Percentiles rank a stretch among this genome's conserved stretches.
These are phyloP conservation scores for Leccinum boreale DNA, from an alignment of 768 basidiomycete species.

Conservation along the genomic window DNA sequence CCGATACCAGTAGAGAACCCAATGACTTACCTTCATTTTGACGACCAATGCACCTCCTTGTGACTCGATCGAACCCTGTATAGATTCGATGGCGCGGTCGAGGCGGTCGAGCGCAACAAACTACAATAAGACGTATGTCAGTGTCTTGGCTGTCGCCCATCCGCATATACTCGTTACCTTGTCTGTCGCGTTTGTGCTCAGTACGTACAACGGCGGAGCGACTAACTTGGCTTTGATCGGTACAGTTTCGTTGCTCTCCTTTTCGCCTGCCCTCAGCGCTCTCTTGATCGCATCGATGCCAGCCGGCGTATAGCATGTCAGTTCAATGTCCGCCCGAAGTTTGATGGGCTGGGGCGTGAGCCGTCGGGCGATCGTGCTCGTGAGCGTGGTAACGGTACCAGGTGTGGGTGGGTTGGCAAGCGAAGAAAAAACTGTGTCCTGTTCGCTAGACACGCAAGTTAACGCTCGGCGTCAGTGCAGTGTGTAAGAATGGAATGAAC, in stretches of 20 bases:
- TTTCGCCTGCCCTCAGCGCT: conserved; percentile 86
- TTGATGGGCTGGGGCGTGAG: conserved; percentile 99
- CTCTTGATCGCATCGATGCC: conserved; percentile 97
- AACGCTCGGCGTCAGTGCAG: neutral
- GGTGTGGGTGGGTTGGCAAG: conserved; percentile 56
- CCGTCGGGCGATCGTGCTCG: conserved; percentile 85
- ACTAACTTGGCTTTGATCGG: conserved; percentile 98
- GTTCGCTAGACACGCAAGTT: conserved; percentile 43
- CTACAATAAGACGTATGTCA: conserved; percentile 29
- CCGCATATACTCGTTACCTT: conserved; percentile 50
- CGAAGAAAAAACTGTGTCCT: conserved; percentile 77
- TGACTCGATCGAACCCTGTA: conserved; percentile 79
- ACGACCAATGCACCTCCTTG: conserved; percentile 85
- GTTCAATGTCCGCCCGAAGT: conserved; percentile 94
- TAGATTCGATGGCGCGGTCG: conserved; percentile 90
- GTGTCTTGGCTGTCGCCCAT: neutral
- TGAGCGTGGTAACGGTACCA: conserved; percentile 61
- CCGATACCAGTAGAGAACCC: neutral
- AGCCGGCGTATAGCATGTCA: conserved; percentile 93
- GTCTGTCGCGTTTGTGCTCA: conserved; percentile 95
- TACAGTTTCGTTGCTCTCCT: conserved; percentile 80
- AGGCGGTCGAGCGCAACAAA: conserved; percentile 89
- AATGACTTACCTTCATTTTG: conserved; percentile 83
- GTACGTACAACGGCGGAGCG: conserved; percentile 93
- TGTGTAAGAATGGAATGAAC: conserved; percentile 39